Percentiles rank a stretch among this genome's conserved stretches.
Conservation (phyloP, 2,329 filamentous ascomycete genomes). For the Aspergillus sp. region DNA sequence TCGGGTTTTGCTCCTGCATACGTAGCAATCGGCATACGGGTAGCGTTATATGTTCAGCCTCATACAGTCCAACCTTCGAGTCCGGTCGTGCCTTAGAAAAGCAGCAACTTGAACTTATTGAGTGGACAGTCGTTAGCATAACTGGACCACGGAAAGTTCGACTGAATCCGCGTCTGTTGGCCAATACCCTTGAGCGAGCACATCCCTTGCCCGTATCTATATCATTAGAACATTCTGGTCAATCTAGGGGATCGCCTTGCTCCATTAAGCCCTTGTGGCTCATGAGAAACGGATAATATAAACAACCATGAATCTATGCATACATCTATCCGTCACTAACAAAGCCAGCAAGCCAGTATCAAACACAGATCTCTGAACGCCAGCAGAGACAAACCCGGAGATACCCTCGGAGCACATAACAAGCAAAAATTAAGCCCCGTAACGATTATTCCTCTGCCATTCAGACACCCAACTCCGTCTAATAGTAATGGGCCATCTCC, state of each 20-base stretch:
- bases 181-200: too few relatives aligned
- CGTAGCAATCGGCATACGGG: background rate
- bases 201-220: background rate
- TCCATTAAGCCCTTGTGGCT: background rate
- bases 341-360: background rate
- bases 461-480: background rate
- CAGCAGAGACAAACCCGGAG: slow-evolving; percentile 4
- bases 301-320: slow-evolving; percentile 5
- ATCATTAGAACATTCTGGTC: background rate
- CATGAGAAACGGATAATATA: background rate
- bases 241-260: too few relatives aligned
- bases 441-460: background rate
- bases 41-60: background rate
- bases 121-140: too few relatives aligned
- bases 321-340: slow-evolving; percentile 3
- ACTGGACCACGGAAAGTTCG: too few relatives aligned
- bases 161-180: too few relatives aligned
- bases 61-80: background rate
- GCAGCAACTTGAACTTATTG: background rate
- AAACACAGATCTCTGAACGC: background rate
- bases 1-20: background rate
- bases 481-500: slow-evolving; percentile 95
- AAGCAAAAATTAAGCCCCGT: background rate
- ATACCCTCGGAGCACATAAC: background rate
- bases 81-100: background rate